Evolutionary conservation across 1,139 yeast species (phyloP), one percentile per base, ranked within the genome.

Genomic region (Meyerozyma elateridarum): DNA sequence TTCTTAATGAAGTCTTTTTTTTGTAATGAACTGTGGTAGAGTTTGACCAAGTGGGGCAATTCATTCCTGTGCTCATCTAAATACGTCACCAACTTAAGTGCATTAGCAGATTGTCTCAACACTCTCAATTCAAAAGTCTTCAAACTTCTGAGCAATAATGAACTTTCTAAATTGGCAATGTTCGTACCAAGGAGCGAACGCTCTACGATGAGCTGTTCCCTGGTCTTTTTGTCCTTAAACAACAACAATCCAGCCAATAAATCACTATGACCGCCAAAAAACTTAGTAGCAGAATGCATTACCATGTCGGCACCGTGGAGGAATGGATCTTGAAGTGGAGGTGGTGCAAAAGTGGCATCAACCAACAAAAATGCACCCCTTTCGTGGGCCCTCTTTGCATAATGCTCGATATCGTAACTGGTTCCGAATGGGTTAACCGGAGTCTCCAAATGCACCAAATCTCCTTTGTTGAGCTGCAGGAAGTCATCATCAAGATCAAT

Each of bases 181-280:
- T 79, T 84, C 1, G 95, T 77, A 14, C 96, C 96, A 34, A 87
- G 58, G 35, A 64, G 69, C 9, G 75, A 54, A 46, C 97, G 68
- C 47, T 88, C 96, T 0, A 51, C 53, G 7, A 67, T 55, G 41
- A 89, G 62, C 29, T 60, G 51, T 11, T 60, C 45, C 38, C 71
- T 69, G 6, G 66, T 64, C 1, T 62, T 60, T 6, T 51, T 46
- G 39, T 76, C 75, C 51, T 79, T 77, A 8, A 84, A 79, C 8
- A 79, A 76, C 22, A 88, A 60, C 8, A 82, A 68, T 14, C 96
- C 96, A 4, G 95, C 89, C 29, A 89, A 64, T 33, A 87, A 60
- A 54, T 89, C 96, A n/a, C 95, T 83, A 55, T 88, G 96, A 14
- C 96, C 96, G 22, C 95, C 96, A 51, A 87, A 80, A 57, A 79